Base-by-base conservation (phyloP, 345 rosid genomes). In the Laguncularia racemosa region DNA sequence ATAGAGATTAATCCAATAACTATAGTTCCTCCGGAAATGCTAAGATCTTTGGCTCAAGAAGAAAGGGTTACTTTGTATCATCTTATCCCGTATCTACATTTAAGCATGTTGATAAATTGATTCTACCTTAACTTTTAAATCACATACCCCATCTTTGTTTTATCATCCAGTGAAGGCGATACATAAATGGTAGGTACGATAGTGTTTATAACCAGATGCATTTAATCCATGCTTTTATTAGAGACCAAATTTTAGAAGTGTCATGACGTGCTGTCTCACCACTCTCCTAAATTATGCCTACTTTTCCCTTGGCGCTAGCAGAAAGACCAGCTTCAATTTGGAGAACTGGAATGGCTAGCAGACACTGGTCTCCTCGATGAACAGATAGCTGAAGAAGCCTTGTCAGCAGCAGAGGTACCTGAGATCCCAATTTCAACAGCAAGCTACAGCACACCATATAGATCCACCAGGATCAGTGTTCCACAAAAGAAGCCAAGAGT, bases 371-470 rank as follows among this genome's bases (percentile, higher is more conserved):
- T 88, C 46, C 81, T 88, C 40, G 63, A 74, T 9, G 93, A 92
- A 50, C 87, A 86, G 52, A 52, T 81, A 46, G 72, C 83, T 21
- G 69, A 78, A 26, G 88, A 84, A 67, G 72, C 86, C 44, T 70
- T 79, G 48, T 75, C 89, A 60, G 87, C 84, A 48, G 96, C 96
- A 33, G 86, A 92, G 75, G 98, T 92, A 46, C 98, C 98, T 16
- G 89, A 92, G 54, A 83, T 92, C 60, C 82, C 87, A 1, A 67
- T 77, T 14, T 51, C 78, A 0, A 75, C 75, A 66, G 43, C 66
- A 20, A 60, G 58, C 65, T 67, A 70, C 67, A 28, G 44, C 45
- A 65, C 65, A 57, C 61, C 87, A 13, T 64, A 63, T 71, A 77
- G 75, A 67, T 75, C 86, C 4, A 57, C 73, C 73, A 89, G 80